Evolutionary conservation across 371 early-diverging fungal species (phyloP).

Genomic region (Saksenaea oblongispora): DNA sequence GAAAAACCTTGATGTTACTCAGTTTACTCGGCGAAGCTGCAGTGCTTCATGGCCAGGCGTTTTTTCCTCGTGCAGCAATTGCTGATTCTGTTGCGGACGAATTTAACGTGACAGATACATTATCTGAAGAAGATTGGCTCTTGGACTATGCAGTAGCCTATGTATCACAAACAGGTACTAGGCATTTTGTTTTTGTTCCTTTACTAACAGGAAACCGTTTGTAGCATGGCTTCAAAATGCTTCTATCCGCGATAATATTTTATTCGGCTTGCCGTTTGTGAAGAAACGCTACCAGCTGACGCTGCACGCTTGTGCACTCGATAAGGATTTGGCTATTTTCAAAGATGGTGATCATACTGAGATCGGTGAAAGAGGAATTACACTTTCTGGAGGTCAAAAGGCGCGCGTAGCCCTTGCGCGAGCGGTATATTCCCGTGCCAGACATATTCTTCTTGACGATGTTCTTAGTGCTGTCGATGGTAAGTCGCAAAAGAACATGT

Average conservation of each 20-base stretch:
- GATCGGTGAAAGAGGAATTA: constrained; percentile 88
- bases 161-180: constrained; percentile 8
- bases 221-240: constrained; percentile 87
- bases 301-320: constrained; percentile 61
- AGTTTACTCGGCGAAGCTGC: constrained; percentile 67
- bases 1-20: constrained; percentile 64
- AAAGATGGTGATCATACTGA: constrained; percentile 89
- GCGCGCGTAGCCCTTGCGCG: constrained; percentile 83
- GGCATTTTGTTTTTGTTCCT: neutral
- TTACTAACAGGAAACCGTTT: neutral
- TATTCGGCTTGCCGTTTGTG: constrained; percentile 51
- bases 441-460: constrained; percentile 81
- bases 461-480: constrained; percentile 81
- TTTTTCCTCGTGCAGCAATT: constrained; percentile 44
- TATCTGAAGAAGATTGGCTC: constrained; percentile 29
- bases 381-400: constrained; percentile 78
- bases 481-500: constrained; percentile 7
- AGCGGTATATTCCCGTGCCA: constrained; percentile 79
- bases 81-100: constrained; percentile 25
- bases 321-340: constrained; percentile 57
- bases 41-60: constrained; percentile 39
- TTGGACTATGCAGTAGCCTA: constrained; percentile 31
- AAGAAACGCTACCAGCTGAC: constrained; percentile 55
- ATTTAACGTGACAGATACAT: neutral
- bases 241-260: constrained; percentile 68